phyloP scores from a whole-genome alignment of 202 grass and related monocot species.

The Cymbopogon flexuosus region DNA sequence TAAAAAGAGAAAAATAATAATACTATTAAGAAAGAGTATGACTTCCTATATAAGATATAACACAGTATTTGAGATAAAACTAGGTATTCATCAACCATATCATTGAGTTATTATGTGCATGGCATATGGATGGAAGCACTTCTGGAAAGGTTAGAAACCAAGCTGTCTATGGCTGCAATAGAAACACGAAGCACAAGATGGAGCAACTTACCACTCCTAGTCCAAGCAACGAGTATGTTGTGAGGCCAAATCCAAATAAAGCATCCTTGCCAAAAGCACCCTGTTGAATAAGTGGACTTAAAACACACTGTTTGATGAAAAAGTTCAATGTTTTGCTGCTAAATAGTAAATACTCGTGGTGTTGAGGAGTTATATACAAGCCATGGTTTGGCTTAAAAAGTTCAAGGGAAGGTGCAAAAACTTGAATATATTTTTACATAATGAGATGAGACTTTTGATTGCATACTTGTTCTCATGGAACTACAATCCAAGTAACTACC shows the following conservation, averaged over 20 bases:
- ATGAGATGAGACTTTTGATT: neutral
- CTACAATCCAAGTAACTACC: slow-evolving; percentile 1
- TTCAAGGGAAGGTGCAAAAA: neutral
- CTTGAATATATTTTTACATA: neutral
- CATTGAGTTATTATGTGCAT: neutral
- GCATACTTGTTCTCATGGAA: neutral
- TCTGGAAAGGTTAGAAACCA: neutral
- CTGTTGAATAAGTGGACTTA: slow-evolving; percentile 43
- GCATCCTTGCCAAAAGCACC: slow-evolving; percentile 75
- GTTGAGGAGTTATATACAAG: neutral
- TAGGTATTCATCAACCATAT: neutral
- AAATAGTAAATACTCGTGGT: slow-evolving; percentile 1
- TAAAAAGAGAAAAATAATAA: neutral
- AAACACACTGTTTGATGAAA: neutral
- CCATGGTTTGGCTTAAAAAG: neutral
- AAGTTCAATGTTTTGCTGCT: neutral
- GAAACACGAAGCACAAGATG: neutral
- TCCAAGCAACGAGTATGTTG: slow-evolving; percentile 89
- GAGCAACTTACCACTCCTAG: slow-evolving; percentile 67
- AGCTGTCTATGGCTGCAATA: neutral
- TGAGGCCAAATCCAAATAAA: slow-evolving; percentile 86
- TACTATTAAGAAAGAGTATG: slow-evolving; percentile 17
- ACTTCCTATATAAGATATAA: neutral
- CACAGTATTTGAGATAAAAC: neutral
- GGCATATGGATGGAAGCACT: neutral